Base-by-base conservation (phyloP, 2,329 filamentous ascomycete species). In the Phialophora expanda region DNA sequence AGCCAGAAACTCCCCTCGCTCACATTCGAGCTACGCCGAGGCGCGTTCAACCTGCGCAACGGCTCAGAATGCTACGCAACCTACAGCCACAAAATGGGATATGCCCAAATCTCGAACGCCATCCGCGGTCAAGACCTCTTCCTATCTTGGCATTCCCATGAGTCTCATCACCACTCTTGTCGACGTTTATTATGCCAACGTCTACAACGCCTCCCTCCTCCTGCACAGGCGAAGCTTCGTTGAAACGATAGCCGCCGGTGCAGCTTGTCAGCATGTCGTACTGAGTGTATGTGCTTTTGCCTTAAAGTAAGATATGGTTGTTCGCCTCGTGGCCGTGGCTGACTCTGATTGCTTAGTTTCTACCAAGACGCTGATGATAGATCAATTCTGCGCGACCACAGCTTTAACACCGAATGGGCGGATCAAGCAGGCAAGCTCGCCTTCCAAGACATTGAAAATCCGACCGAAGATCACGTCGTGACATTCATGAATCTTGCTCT, bases 171-270 rank as follows among this genome's bases (percentile, higher is more conserved):
- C 14, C 22, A 51, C 6, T 12, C 41, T 65, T 6, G 57, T 65
- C 22, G 63, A 65, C 4, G 56, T 65, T 14, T 65, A 65, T 30
- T 65, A 54, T 50, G 53, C 48, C 30, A 59, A 61, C 17, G 63
- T 65, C n/a, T 65, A 65, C 57, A 61, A 65, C 28, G 63, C 63
- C n/a, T 55, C 51, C 17, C 57, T 65, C 24, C 30, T 65, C 9
- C 57, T 65, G 17, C 63, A 61, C 34, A 56, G 50, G 41, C 12
- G 28, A 24, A 28, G 20, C 11, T 61, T 65, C 32, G 22, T 61
- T 14, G 48, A 61, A 26, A 28, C 51, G 9, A 17, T 65, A 22
- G 41, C 22, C n/a, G 22, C 63, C 0, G 51, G 63, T 17, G 61
- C 57, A 11, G 56, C 57, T 26, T 20, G 22, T 41, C 51, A 38